Percentiles rank a stretch among this genome's conserved stretches.
Conservation (phyloP, 1,284 basidiomycete species). For the Exobasidium cylindrosporum region DNA sequence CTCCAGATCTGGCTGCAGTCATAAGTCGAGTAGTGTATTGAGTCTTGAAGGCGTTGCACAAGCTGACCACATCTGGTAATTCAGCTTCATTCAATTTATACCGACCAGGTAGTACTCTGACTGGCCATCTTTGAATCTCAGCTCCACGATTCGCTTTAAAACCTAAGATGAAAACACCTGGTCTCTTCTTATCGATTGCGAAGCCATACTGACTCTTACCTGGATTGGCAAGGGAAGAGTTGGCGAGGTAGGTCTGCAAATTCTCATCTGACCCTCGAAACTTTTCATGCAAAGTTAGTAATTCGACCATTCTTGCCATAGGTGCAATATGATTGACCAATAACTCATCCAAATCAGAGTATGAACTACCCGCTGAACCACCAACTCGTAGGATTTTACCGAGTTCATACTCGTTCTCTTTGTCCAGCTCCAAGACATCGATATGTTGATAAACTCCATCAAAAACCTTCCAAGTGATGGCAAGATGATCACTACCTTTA, state of each 20-base stretch:
- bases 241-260: conserved; percentile 58
- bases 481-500: conserved; percentile 87
- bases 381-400: conserved; percentile 75
- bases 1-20: conserved; percentile 24
- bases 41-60: conserved; percentile 54
- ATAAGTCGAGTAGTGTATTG: conserved; percentile 50
- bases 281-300: conserved; percentile 92
- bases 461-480: conserved; percentile 99
- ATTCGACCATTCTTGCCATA: conserved; percentile 88
- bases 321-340: conserved; percentile 97
- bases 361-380: conserved; percentile 58
- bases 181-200: conserved; percentile 79
- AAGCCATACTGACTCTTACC: conserved; percentile 95
- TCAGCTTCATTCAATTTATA: conserved; percentile 52
- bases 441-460: conserved; percentile 96
- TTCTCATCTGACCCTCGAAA: conserved; percentile 83
- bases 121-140: conserved; percentile 54
- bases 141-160: conserved; percentile 73
- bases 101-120: conserved; percentile 50
- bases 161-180: conserved; percentile 88
- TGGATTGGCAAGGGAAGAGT: conserved; percentile 76
- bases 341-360: conserved; percentile 93
- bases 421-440: conserved; percentile 79
- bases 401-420: conserved; percentile 68
- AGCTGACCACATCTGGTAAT: conserved; percentile 39